Evolutionary conservation across 169 alveolate species (phyloP).

Genomic region (Plasmodium gonderi): DNA sequence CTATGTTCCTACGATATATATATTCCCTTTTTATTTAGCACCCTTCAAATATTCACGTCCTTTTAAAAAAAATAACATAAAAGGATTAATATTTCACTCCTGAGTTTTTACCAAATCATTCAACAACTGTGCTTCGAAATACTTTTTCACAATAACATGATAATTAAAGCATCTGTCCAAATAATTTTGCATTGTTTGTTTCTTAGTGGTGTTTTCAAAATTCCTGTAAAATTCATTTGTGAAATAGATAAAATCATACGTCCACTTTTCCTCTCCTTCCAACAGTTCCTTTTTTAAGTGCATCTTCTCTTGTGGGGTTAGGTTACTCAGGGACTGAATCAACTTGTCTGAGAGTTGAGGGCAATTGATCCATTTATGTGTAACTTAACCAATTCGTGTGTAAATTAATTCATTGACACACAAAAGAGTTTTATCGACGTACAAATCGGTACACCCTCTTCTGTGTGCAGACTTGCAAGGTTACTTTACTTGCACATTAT

Average conservation of each 20-base stretch:
- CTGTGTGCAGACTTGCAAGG: too few relatives aligned
- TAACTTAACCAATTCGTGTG: background rate
- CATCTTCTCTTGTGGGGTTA: constrained; percentile 16
- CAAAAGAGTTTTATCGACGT: too few relatives aligned
- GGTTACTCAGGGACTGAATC: background rate
- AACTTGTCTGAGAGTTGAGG: constrained; percentile 9
- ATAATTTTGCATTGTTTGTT: constrained; percentile 18
- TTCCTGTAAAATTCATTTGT: constrained; percentile 50
- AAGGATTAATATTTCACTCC: background rate
- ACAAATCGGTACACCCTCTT: too few relatives aligned
- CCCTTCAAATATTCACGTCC: too few relatives aligned
- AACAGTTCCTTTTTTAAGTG: constrained; percentile 1
- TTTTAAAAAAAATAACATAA: background rate
- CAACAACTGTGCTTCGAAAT: constrained; percentile 16
- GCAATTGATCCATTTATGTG: background rate
- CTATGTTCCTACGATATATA: too few relatives aligned
- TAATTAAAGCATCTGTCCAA: constrained; percentile 53
- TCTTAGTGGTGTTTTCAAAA: constrained; percentile 23
- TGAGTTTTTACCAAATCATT: constrained; percentile 22
- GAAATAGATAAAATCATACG: constrained; percentile 50
- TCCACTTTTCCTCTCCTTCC: constrained; percentile 70
- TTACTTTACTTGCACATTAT: too few relatives aligned
- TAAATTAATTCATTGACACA: background rate
- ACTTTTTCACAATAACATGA: constrained; percentile 32
- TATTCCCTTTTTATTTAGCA: background rate